Evolutionary conservation across 495 filamentous ascomycete genomes (phyloP).

Genomic region (Delitschia confertaspora): DNA sequence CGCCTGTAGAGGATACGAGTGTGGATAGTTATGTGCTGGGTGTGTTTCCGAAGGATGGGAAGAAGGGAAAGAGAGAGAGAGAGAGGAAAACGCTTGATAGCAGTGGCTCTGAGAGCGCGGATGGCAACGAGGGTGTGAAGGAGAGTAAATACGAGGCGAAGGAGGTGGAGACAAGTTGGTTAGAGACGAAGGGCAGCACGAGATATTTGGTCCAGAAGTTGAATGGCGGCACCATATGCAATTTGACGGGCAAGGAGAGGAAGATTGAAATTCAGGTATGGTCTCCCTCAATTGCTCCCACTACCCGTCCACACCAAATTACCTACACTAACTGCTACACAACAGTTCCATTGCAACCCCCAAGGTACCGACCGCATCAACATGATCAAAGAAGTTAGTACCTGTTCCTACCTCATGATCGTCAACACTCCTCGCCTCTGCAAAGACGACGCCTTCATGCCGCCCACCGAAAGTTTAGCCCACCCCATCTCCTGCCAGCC

Average conservation of each 20-base stretch:
- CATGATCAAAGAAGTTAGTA: conserved; percentile 91
- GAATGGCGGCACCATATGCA: conserved; percentile 78
- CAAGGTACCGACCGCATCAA: conserved; percentile 73
- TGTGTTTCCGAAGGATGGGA: conserved; percentile 36
- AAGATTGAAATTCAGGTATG: conserved; percentile 69
- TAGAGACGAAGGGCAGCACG: conserved; percentile 59
- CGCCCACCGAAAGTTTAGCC: conserved; percentile 69
- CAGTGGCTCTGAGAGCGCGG: too few species aligned
- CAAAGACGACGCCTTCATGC: conserved; percentile 83
- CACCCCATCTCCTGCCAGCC: conserved; percentile 70
- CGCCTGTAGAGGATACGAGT: conserved; percentile 62
- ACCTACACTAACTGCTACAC: conserved; percentile 3
- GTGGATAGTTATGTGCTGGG: conserved; percentile 78
- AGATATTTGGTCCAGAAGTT: conserved; percentile 87
- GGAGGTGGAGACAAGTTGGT: conserved; percentile 17
- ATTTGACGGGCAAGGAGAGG: conserved; percentile 76
- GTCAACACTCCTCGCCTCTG: conserved; percentile 90
- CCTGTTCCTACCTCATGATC: conserved; percentile 91
- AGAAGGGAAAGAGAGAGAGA: conserved; percentile 17
- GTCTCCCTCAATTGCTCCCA: background rate
- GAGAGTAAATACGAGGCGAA: conserved; percentile 31
- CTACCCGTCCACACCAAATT: background rate
- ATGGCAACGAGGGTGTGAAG: conserved; percentile 36
- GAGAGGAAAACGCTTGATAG: conserved; percentile 28
- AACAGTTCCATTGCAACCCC: conserved; percentile 85